Percentiles rank a stretch among this genome's conserved stretches.
These are phyloP conservation scores for Fusarium transvaalense DNA, from an alignment of 2,329 filamentous ascomycete genomes.

Conservation along the genomic window DNA sequence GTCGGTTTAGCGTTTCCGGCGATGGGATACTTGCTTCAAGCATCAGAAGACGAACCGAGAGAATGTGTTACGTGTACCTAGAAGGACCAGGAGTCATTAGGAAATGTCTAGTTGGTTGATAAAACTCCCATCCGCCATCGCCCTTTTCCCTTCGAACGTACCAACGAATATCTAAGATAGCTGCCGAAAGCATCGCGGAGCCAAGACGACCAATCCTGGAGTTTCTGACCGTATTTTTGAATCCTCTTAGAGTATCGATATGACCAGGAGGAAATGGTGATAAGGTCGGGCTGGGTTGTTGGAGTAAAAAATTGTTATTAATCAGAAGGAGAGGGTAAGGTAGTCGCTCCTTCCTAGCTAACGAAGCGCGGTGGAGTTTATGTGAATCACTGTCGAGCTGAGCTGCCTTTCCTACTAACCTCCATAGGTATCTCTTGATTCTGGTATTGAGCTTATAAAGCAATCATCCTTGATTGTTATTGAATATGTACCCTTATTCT, in stretches of 20 bases:
- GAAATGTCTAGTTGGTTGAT: not conserved
- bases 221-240: not conserved
- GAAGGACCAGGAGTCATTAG: not conserved
- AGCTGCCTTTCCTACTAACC: no score
- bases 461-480: not conserved
- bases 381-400: no score
- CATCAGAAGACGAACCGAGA: not conserved
- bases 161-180: not conserved
- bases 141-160: not conserved
- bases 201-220: not conserved
- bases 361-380: not conserved
- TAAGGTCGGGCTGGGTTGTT: not conserved
- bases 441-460: not conserved
- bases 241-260: no score
- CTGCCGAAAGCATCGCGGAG: not conserved
- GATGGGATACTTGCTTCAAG: not conserved
- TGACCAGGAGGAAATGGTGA: not conserved
- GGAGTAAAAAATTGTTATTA: not conserved
- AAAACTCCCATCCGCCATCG: not conserved
- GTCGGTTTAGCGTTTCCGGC: not conserved
- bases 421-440: no score
- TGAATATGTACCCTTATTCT: not conserved
- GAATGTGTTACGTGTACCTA: not conserved
- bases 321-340: not conserved
- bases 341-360: not conserved